Evolutionary conservation across 352 stramenopile species (phyloP), one percentile per base, ranked within the genome.

Genomic region (Pythium phragmitis): DNA sequence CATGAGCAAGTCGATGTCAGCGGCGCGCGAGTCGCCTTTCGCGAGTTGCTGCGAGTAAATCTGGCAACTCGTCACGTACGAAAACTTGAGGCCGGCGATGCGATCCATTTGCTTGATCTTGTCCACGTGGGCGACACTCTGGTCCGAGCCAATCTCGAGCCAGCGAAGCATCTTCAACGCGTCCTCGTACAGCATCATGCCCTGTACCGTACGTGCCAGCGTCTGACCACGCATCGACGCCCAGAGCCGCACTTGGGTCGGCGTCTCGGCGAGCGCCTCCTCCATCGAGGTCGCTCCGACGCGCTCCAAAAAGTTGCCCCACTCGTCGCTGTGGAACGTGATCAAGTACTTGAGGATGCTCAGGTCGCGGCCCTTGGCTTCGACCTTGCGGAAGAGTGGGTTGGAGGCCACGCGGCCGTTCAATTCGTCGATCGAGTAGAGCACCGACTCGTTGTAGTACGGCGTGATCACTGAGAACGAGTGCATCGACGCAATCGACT

Each of bases 1-100:
- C 88, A 99, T 97, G 2, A 99, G 80, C 26, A 98, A 73, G 55
- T 99, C 97, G 65, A 99, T 99, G 70, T 99, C 97, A 8, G 98
- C 92, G 30, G 88, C 86, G 19, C 84, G 81, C 2, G 73, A 73
- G 52, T 96, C 85, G 41, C 84, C 82, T 7, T 73, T 60, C 14
- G 84, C 83, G 33, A 92, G 74, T 54, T 94, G 85, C 51, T 95
- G 79, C 11, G 84, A 87, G 67, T 96, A 96, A 51, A 95, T 92
- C 69, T 96, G 88, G 59, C 88, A 96, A 81, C 84, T 96, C 9
- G 84, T 93, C 51, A 96, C 82, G 57, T 97, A 95, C 13, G 83
- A 91, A 52, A 96, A 96, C 65, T 96, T 96, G 6, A 95, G 68
- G 16, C 83, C 85, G 0, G 86, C 88, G 37, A 95, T 94, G 23